Evolutionary conservation across 1,284 basidiomycete species (phyloP).

Genomic region (Austroboletus novae-zelandiae): DNA sequence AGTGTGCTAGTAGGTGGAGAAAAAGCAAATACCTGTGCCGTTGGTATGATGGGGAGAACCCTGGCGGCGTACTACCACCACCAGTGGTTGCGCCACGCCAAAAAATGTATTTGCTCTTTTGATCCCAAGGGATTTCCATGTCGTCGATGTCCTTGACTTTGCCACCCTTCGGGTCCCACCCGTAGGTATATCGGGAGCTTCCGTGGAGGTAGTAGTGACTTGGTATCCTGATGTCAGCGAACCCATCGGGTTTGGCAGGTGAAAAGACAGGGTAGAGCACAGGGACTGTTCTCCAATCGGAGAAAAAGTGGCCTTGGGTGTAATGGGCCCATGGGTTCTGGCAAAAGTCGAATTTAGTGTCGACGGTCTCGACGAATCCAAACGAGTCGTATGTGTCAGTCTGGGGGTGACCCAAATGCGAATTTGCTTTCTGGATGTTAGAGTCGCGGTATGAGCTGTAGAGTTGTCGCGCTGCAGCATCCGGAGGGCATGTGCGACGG

Average conservation of each 20-base stretch:
- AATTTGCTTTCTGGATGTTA: slow-evolving; percentile 13
- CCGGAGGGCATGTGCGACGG: slow-evolving; percentile 84
- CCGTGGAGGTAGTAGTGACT: slow-evolving; percentile 92
- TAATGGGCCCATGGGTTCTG: slow-evolving; percentile 78
- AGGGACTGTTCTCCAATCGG: slow-evolving; percentile 87
- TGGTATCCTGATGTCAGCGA: slow-evolving; percentile 87
- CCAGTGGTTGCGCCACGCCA: slow-evolving; percentile 93
- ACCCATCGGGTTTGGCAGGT: slow-evolving; percentile 82
- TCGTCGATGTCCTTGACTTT: slow-evolving; percentile 53
- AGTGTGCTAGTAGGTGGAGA: neutral
- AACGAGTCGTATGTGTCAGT: slow-evolving; percentile 49
- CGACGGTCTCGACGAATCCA: slow-evolving; percentile 55
- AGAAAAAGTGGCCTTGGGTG: slow-evolving; percentile 92
- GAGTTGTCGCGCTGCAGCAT: slow-evolving; percentile 75
- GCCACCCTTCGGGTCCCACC: slow-evolving; percentile 77
- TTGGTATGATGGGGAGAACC: slow-evolving; percentile 83
- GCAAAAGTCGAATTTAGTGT: slow-evolving; percentile 76
- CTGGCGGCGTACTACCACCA: slow-evolving; percentile 84
- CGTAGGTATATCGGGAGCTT: slow-evolving; percentile 83
- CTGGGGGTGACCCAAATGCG: slow-evolving; percentile 11
- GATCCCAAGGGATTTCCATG: slow-evolving; percentile 82
- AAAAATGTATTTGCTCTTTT: slow-evolving; percentile 71
- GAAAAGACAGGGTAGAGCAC: slow-evolving; percentile 89
- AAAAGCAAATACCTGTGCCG: slow-evolving; percentile 65
- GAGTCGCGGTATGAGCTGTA: slow-evolving; percentile 65